Conservation (phyloP, 768 basidiomycete genomes). For the Mycena alexandri region DNA sequence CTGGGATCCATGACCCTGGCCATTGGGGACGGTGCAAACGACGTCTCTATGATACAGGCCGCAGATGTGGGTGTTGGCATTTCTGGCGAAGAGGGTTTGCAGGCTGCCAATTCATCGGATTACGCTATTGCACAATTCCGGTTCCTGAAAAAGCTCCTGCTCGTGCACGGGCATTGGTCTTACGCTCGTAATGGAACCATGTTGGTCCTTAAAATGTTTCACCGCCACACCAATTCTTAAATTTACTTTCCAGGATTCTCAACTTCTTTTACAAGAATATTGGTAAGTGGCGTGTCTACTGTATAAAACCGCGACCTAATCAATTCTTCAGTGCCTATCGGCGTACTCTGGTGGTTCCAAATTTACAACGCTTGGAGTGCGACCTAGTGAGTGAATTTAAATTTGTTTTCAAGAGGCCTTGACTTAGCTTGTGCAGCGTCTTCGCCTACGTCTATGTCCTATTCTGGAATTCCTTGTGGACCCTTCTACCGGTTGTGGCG, state of each 20-base stretch:
- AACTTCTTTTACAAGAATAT: conserved; percentile 99
- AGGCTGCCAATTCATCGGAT: conserved; percentile 99
- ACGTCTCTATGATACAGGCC: conserved; percentile 99
- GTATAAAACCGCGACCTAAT: neutral
- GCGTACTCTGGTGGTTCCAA: conserved; percentile 96
- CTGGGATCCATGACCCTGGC: conserved; percentile 94
- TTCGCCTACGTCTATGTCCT: conserved; percentile 95
- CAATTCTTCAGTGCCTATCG: conserved; percentile 75
- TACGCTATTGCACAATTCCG: conserved; percentile 97
- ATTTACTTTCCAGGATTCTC: conserved; percentile 72
- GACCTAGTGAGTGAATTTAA: conserved; percentile 79
- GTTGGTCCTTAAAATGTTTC: conserved; percentile 51
- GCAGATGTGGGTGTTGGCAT: conserved; percentile 99
- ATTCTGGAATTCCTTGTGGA: conserved; percentile 99
- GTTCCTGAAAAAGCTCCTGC: conserved; percentile 88
- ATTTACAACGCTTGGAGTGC: conserved; percentile 97
- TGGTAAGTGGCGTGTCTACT: conserved; percentile 8
- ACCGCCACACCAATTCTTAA: neutral
- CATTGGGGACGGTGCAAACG: conserved; percentile 98
- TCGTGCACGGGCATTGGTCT: conserved; percentile 99
- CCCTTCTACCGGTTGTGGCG: conserved; percentile 91
- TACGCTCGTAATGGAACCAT: conserved; percentile 96
- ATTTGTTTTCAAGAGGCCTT: neutral
- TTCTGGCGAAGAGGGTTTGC: conserved; percentile 95
- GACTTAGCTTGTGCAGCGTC: conserved; percentile 54